Evolutionary conservation across 2,329 filamentous ascomycete species (phyloP).

Genomic region (Sclerotinia trifoliorum): DNA sequence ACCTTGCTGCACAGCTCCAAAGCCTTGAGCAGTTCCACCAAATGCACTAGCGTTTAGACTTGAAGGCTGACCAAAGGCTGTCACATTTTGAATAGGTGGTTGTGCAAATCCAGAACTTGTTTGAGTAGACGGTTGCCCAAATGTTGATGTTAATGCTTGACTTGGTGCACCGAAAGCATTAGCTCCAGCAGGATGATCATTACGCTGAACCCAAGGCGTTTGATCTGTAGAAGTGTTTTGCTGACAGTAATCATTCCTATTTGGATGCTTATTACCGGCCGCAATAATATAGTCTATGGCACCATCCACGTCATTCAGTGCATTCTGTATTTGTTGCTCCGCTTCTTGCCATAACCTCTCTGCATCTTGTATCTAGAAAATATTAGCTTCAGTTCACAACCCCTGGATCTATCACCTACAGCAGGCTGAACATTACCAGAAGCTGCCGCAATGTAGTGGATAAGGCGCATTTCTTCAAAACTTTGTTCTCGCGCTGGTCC

Average conservation of each 20-base stretch:
- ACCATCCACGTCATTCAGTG: conserved; percentile 65
- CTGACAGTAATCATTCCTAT: conserved; percentile 63
- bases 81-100: conserved; percentile 29
- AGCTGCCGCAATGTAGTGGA: conserved; percentile 66
- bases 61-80: conserved; percentile 43
- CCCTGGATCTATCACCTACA: conserved; percentile 30
- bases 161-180: conserved; percentile 25
- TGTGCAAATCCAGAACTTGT: conserved; percentile 22
- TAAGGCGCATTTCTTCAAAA: conserved; percentile 81
- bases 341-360: conserved; percentile 62
- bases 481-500: conserved; percentile 78
- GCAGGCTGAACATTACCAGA: conserved; percentile 57
- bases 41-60: conserved; percentile 39
- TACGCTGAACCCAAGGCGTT: conserved; percentile 32
- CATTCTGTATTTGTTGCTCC: conserved; percentile 69
- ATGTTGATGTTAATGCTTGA: conserved; percentile 32
- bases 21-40: conserved; percentile 22
- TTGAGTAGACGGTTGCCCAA: conserved; percentile 40
- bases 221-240: conserved; percentile 36
- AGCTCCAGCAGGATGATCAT: conserved; percentile 39
- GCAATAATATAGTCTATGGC: conserved; percentile 69
- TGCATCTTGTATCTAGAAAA: conserved; percentile 56
- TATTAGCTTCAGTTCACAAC: conserved; percentile 18
- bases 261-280: conserved; percentile 69
- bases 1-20: conserved; percentile 30